Evolutionary conservation across 257 asterid genomes (phyloP).

Genomic region (Rhazya stricta): DNA sequence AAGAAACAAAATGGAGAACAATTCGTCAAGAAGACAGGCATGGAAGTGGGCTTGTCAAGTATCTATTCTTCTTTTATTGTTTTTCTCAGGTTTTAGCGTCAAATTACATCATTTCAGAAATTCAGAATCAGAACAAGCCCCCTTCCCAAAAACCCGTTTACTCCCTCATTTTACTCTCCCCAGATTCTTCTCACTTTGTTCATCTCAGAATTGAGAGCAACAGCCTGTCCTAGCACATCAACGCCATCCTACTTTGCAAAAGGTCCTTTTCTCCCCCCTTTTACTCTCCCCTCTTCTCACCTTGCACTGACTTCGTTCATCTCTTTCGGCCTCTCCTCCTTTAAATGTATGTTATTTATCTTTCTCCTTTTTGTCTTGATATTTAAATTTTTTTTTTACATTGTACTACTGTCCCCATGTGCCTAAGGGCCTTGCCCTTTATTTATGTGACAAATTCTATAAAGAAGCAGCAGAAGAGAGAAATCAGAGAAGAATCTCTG

Average conservation of each 20-base stretch:
- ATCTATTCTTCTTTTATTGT: slow-evolving; percentile 36
- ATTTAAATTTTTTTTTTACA: neutral
- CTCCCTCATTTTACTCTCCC: slow-evolving; percentile 5
- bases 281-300: slow-evolving; percentile 14
- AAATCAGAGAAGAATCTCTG: slow-evolving; percentile 18
- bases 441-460: slow-evolving; percentile 14
- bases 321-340: neutral
- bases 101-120: slow-evolving; percentile 61
- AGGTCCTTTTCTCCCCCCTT: neutral
- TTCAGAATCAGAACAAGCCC: slow-evolving; percentile 27
- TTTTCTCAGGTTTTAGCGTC: slow-evolving; percentile 35
- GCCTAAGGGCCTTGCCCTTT: slow-evolving; percentile 18
- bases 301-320: neutral
- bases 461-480: neutral
- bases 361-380: slow-evolving; percentile 4
- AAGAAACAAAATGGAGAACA: no score
- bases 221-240: no score
- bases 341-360: neutral
- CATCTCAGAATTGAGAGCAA: no score
- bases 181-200: neutral
- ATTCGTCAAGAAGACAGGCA: slow-evolving; percentile 19
- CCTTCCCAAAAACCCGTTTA: neutral
- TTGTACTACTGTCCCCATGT: slow-evolving; percentile 23
- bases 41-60: slow-evolving; percentile 47
- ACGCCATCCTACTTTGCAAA: neutral